A percentile compares a stretch with the other conserved stretches of the same genome.
phyloP scores from a whole-genome alignment of 345 rosid species.

The Gossypium raimondii region DNA sequence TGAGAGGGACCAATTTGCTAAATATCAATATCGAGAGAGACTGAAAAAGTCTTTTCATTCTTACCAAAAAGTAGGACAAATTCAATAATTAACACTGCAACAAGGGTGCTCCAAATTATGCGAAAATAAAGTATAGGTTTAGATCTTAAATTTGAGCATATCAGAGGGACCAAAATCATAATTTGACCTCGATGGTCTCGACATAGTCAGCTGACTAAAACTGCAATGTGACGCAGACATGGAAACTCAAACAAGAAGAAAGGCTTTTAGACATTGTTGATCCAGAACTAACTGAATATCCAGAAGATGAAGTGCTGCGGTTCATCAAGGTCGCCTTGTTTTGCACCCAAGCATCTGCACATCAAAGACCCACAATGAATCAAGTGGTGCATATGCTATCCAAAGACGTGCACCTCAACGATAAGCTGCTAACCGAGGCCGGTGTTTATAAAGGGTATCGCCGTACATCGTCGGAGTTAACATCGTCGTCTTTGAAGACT shows the following conservation, averaged over 20 bases:
- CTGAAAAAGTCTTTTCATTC: too few relatives aligned
- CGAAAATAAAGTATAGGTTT: too few relatives aligned
- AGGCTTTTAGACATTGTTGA: conserved; percentile 70
- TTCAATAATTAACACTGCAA: too few relatives aligned
- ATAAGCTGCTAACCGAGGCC: conserved; percentile 55
- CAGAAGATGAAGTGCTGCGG: conserved; percentile 53
- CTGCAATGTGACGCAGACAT: conserved; percentile 51
- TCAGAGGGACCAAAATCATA: too few relatives aligned
- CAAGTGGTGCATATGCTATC: conserved; percentile 89
- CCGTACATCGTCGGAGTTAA: background rate
- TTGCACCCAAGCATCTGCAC: conserved; percentile 72
- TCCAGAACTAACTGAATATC: conserved; percentile 51
- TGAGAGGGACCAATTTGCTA: too few relatives aligned
- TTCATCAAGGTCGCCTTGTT: conserved; percentile 76
- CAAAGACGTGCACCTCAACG: conserved; percentile 61
- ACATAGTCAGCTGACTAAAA: background rate
- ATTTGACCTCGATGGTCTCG: background rate
- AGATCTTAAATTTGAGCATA: too few relatives aligned
- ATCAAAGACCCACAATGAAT: conserved; percentile 72
- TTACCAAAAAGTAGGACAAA: too few relatives aligned
- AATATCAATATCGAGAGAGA: too few relatives aligned
- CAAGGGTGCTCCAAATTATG: too few relatives aligned
- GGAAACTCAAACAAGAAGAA: conserved; percentile 73
- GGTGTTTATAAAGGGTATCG: conserved; percentile 42
- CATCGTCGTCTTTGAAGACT: conserved; percentile 43